phyloP scores from a whole-genome alignment of 345 rosid species.

The Populus nigra region DNA sequence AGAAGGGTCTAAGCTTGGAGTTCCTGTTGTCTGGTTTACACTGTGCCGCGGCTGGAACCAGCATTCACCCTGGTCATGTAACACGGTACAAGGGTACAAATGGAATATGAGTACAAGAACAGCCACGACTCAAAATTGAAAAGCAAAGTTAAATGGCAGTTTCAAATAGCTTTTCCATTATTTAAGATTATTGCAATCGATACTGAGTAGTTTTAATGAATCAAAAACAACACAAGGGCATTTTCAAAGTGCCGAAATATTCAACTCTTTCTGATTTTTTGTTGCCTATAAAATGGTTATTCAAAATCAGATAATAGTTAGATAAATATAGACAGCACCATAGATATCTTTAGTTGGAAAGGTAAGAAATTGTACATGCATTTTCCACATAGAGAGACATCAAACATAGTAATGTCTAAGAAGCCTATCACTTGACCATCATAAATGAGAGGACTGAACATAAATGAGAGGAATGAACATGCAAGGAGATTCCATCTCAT shows the following conservation, averaged over 20 bases:
- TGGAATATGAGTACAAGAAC: neutral
- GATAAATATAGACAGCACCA: too few relatives aligned
- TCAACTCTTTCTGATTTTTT: neutral
- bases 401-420: neutral
- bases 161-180: neutral
- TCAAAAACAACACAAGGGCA: neutral
- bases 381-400: neutral
- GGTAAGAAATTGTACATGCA: neutral
- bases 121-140: neutral
- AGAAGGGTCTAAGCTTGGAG: constrained; percentile 23
- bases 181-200: neutral
- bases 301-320: neutral
- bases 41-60: constrained; percentile 47
- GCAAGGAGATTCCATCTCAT: neutral
- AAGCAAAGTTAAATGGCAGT: neutral
- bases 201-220: neutral
- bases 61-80: constrained; percentile 45
- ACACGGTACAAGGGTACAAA: neutral
- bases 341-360: neutral
- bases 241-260: neutral
- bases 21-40: constrained; percentile 16
- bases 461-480: neutral
- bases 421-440: neutral
- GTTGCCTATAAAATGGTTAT: neutral
- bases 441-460: neutral